Conservation (phyloP, 2,329 filamentous ascomycete species). For the Ceratocystis lukuohia region DNA sequence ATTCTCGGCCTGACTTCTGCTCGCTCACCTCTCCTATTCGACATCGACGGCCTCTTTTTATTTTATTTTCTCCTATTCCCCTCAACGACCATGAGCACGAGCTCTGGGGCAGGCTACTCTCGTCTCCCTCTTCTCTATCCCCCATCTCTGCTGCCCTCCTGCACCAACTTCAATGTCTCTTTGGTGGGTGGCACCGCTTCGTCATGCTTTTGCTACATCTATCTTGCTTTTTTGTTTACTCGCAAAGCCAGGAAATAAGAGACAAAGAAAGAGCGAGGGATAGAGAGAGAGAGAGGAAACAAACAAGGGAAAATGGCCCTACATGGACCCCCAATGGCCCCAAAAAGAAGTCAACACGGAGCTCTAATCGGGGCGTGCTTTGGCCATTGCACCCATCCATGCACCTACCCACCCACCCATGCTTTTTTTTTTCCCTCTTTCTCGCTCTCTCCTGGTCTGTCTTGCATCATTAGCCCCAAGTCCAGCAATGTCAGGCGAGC, state of each 20-base stretch:
- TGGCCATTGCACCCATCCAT: background rate
- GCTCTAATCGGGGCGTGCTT: slow-evolving; percentile 3
- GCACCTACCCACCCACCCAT: background rate
- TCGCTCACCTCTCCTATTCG: too few species aligned
- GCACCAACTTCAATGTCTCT: too few species aligned
- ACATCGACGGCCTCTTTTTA: background rate
- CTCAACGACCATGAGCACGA: background rate
- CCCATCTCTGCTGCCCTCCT: too few species aligned
- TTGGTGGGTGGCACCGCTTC: too few species aligned
- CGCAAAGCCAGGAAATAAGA: background rate
- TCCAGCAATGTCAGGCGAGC: background rate
- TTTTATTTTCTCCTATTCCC: background rate
- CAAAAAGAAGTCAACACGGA: background rate
- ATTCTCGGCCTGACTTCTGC: too few species aligned
- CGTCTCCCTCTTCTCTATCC: background rate
- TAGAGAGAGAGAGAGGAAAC: background rate
- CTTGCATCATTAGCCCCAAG: background rate
- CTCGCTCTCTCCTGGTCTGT: background rate
- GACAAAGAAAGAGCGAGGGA: background rate
- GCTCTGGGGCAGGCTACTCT: background rate
- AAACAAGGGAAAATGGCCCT: background rate
- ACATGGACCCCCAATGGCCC: background rate
- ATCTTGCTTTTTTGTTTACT: background rate
- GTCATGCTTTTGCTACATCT: too few species aligned
- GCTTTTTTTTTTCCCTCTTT: too few species aligned